Evolutionary conservation across 2,329 filamentous ascomycete species (phyloP).

Genomic region (Trichoderma koningii): DNA sequence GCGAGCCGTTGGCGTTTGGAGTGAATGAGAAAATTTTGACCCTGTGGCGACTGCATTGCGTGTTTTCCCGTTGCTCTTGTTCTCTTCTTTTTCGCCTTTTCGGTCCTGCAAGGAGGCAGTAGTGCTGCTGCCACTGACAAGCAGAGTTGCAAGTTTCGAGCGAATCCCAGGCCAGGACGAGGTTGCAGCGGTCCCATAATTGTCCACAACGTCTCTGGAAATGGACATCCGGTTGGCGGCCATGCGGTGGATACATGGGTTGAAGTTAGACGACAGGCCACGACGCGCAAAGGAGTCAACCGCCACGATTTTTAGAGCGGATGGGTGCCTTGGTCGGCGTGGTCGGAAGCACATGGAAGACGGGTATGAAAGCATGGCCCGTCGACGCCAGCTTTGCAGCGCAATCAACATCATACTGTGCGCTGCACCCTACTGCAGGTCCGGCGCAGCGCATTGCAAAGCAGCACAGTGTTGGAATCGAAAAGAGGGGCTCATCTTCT

Average conservation of each 20-base stretch:
- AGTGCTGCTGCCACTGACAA: background rate
- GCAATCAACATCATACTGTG: conserved; percentile 25
- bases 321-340: conserved; percentile 20
- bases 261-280: conserved; percentile 13
- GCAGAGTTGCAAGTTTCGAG: background rate
- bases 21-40: conserved; percentile 1
- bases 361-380: conserved; percentile 2
- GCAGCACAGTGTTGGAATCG: conserved; percentile 18
- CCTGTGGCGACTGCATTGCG: conserved; percentile 18
- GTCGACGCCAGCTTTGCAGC: conserved; percentile 4
- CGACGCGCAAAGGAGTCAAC: conserved; percentile 23
- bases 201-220: conserved; percentile 7
- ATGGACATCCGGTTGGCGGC: conserved; percentile 23
- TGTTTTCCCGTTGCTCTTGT: conserved; percentile 14
- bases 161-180: background rate
- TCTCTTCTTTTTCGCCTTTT: background rate
- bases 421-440: conserved; percentile 4
- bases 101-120: conserved; percentile 4
- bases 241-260: conserved; percentile 3
- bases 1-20: conserved; percentile 3
- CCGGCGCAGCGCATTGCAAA: no score
- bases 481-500: conserved; percentile 25
- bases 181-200: conserved; percentile 18
- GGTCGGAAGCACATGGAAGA: conserved; percentile 16
- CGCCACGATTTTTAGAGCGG: conserved; percentile 24